These are phyloP conservation scores for Neodidymelliopsis sp. DNA, from an alignment of 2,329 filamentous ascomycete genomes.

Conservation along the genomic window DNA sequence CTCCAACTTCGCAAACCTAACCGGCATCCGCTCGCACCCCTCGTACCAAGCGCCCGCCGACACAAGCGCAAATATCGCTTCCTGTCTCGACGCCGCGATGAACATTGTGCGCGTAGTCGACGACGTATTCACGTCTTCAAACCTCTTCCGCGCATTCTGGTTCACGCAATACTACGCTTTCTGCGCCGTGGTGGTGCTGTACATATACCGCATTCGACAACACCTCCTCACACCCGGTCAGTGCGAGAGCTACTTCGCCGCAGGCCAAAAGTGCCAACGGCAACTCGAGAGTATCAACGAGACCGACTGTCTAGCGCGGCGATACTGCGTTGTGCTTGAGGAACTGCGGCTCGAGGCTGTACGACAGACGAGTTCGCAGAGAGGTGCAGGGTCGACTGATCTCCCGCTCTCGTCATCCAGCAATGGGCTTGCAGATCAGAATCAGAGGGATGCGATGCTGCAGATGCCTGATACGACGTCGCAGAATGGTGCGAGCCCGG, in stretches of 20 bases:
- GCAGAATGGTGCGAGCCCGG: slow-evolving; percentile 25
- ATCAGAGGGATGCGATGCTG: slow-evolving; percentile 1
- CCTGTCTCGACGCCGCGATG: slow-evolving; percentile 59
- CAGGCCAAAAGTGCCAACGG: slow-evolving; percentile 53
- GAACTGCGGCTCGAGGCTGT: slow-evolving; percentile 57
- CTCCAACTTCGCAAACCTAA: slow-evolving; percentile 49
- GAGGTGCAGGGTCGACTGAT: neutral
- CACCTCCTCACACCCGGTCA: slow-evolving; percentile 55
- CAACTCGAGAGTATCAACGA: slow-evolving; percentile 42
- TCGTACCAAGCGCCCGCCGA: slow-evolving; percentile 23
- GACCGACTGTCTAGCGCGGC: slow-evolving; percentile 46
- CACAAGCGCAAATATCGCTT: slow-evolving; percentile 47
- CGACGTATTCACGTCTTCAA: slow-evolving; percentile 49
- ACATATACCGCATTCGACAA: slow-evolving; percentile 62
- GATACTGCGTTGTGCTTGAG: slow-evolving; percentile 63
- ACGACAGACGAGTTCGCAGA: slow-evolving; percentile 31
- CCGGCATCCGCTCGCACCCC: slow-evolving; percentile 38
- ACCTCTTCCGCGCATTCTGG: slow-evolving; percentile 59
- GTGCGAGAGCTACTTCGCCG: slow-evolving; percentile 57
- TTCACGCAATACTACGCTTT: slow-evolving; percentile 64
- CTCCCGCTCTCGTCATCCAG: slow-evolving; percentile 4
- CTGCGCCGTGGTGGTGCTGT: slow-evolving; percentile 62
- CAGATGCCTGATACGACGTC: slow-evolving; percentile 13
- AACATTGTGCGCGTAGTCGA: slow-evolving; percentile 56
- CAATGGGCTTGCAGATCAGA: neutral